Percentiles rank a stretch among this genome's conserved stretches.
Conservation (phyloP, 2,329 filamentous ascomycete species). For the Aureobasidium melanogenum region DNA sequence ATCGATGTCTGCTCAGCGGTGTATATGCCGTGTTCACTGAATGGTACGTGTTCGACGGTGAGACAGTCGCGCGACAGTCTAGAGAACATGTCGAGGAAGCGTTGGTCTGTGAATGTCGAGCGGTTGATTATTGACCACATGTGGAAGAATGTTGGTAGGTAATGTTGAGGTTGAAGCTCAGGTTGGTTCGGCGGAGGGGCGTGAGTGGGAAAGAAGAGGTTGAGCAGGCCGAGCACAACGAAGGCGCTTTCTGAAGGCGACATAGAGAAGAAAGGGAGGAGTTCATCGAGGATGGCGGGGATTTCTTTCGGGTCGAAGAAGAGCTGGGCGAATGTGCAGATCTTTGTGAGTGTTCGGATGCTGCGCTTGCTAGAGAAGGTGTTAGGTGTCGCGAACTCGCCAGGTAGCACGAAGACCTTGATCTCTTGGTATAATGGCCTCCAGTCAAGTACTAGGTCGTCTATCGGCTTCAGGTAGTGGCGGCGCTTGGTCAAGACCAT, state of each 20-base stretch:
- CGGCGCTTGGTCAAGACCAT: slow-evolving; percentile 95
- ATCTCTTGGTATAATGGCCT: slow-evolving; percentile 84
- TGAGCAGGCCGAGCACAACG: slow-evolving; percentile 81
- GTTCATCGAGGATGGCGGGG: slow-evolving; percentile 54
- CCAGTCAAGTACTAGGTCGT: slow-evolving; percentile 91
- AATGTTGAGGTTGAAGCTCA: slow-evolving; percentile 77
- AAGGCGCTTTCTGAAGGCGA: slow-evolving; percentile 89
- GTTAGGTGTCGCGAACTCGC: slow-evolving; percentile 63
- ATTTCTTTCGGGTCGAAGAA: slow-evolving; percentile 89
- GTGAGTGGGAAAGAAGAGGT: slow-evolving; percentile 77
- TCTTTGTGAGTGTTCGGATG: slow-evolving; percentile 69
- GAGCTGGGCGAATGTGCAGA: slow-evolving; percentile 80
- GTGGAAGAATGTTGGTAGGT: slow-evolving; percentile 91
- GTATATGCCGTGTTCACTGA: slow-evolving; percentile 82
- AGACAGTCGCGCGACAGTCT: slow-evolving; percentile 78
- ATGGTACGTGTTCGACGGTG: slow-evolving; percentile 63
- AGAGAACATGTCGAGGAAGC: slow-evolving; percentile 84
- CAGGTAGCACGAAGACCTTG: slow-evolving; percentile 80
- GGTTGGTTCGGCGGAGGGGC: slow-evolving; percentile 62
- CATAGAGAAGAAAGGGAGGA: slow-evolving; percentile 66
- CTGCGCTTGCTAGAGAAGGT: slow-evolving; percentile 49
- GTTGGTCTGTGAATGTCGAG: slow-evolving; percentile 77
- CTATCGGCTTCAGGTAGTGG: slow-evolving; percentile 84
- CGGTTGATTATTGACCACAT: slow-evolving; percentile 89
- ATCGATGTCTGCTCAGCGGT: slow-evolving; percentile 84